Conservation (phyloP, 2,329 filamentous ascomycete genomes). For the Pseudocercospora macadamiae region DNA sequence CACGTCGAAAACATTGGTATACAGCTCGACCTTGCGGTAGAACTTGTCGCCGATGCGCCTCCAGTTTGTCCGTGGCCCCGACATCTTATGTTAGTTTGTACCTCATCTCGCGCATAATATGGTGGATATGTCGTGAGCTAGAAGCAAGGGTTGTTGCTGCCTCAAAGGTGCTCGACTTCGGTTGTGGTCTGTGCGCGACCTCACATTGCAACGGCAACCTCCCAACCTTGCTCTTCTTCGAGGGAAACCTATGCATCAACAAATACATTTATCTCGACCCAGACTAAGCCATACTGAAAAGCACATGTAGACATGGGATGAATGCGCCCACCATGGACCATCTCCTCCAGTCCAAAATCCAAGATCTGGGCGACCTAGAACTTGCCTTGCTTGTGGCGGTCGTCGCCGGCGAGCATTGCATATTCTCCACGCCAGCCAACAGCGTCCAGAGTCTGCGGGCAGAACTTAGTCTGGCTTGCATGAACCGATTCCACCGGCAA, state of each 20-base stretch:
- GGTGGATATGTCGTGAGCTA: neutral
- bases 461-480: constrained; percentile 63
- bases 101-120: constrained; percentile 11
- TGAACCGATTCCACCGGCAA: constrained; percentile 71
- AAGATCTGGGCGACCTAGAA: constrained; percentile 82
- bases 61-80: constrained; percentile 83
- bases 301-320: too few relatives aligned
- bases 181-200: neutral
- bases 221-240: neutral
- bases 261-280: too few relatives aligned
- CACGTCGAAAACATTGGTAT: constrained; percentile 89
- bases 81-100: constrained; percentile 35
- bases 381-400: constrained; percentile 83
- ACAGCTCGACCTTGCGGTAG: constrained; percentile 93
- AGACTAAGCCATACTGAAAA: too few relatives aligned
- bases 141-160: neutral
- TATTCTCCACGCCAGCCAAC: constrained; percentile 67
- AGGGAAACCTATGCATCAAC: too few relatives aligned
- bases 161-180: neutral
- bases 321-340: neutral
- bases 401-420: constrained; percentile 80
- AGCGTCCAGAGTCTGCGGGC: constrained; percentile 26
- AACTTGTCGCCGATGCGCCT: constrained; percentile 90
- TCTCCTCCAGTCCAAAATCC: constrained; percentile 60
- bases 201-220: neutral